Evolutionary conservation across 768 basidiomycete genomes (phyloP).

Genomic region (Agrocybe chaxingu): DNA sequence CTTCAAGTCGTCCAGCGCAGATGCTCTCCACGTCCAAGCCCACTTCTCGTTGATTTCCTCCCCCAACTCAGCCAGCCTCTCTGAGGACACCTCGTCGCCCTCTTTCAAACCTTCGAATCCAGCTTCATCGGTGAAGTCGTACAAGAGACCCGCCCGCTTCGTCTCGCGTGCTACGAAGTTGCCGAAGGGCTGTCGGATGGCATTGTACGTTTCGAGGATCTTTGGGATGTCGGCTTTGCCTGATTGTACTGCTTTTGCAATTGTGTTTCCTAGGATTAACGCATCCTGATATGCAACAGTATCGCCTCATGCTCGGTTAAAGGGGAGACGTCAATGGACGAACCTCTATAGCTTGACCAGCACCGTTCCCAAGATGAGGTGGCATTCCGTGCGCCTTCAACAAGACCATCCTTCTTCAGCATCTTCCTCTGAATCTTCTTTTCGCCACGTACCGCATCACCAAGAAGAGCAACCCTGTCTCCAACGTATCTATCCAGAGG

Average conservation of each 20-base stretch:
- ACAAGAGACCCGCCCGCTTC: conserved; percentile 7
- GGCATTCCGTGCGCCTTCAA: conserved; percentile 43
- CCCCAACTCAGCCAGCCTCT: conserved; percentile 6
- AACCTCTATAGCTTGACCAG: conserved; percentile 47
- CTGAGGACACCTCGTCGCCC: conserved; percentile 7
- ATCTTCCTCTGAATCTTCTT: neutral
- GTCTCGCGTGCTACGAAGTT: conserved; percentile 11
- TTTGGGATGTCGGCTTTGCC: neutral
- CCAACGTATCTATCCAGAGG: conserved; percentile 33
- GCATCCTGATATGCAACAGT: conserved; percentile 8
- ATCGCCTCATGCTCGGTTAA: neutral
- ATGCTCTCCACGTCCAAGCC: conserved; percentile 8
- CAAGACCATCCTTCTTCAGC: neutral
- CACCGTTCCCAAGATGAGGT: conserved; percentile 44
- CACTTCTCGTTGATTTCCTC: conserved; percentile 2
- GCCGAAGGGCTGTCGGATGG: conserved; percentile 11
- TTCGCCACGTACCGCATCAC: conserved; percentile 37
- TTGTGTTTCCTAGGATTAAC: conserved; percentile 8
- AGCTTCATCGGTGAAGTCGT: conserved; percentile 9
- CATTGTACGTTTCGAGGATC: conserved; percentile 13
- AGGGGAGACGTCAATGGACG: no score
- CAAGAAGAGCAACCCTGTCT: conserved; percentile 38
- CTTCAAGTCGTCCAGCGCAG: neutral
- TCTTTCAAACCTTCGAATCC: conserved; percentile 14
- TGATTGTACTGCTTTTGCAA: conserved; percentile 5